Base-by-base conservation (phyloP, 2,329 filamentous ascomycete genomes). In the Penicillium aurantiogriseum region DNA sequence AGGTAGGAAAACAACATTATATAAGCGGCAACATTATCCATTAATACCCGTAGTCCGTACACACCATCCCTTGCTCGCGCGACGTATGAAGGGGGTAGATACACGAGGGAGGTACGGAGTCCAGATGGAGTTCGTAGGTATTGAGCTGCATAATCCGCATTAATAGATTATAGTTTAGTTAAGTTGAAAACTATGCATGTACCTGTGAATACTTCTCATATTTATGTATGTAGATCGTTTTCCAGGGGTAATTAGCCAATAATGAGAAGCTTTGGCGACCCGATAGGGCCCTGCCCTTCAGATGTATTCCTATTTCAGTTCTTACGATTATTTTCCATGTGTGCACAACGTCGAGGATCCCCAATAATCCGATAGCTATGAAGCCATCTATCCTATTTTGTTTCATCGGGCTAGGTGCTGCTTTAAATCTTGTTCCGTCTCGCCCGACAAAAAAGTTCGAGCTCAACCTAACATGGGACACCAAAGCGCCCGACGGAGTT, bases 401-500 rank as follows among this genome's bases (percentile, higher is more conserved):
- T 4, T 49, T 48, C n/a, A 15, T 44, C 17, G 52, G 45, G n/a
- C 45, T 55, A 11, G 31, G 29, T 21, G 21, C 38, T 38, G 52
- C 52, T 27, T 49, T 40, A n/a, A 11, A 39, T 50, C 23, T 29
- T 31, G 17, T 25, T 13, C 23, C 21, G 27, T 10, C 52, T 15
- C 4, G 2, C 10, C 29, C 45, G 2, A 50, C 23, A 1, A 55
- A 50, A 29, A 27, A 21, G 11, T 74, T 74, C 58, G 63, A 69
- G 38, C 60, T 74, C 25, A 71, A 67, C 8, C 47, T 75, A 6
- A 71, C 72, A 21, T 72, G 67, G 68, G 70, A 67, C 15, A 63
- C 68, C 31, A 62, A 65, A 25, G 61, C 67, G 10, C 64, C 67
- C 1, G 67, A 70, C 25, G 71, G 71, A 21, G 59, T 66, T 57